These are phyloP conservation scores for Mycena haematopus DNA, from an alignment of 768 basidiomycete species.

Conservation along the genomic window DNA sequence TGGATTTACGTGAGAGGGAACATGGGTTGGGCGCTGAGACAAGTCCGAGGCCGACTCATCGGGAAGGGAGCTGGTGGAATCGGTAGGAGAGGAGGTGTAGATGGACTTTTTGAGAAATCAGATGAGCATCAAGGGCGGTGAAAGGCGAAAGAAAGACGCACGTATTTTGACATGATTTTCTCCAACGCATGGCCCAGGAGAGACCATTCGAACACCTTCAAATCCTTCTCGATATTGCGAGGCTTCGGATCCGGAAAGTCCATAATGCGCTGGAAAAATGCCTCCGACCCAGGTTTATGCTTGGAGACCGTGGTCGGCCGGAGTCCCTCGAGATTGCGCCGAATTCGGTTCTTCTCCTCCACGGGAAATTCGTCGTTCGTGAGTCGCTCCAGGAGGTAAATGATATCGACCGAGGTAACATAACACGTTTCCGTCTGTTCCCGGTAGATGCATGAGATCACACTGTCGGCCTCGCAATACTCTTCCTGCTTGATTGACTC, in stretches of 20 bases:
- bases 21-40: conserved; percentile 37
- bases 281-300: conserved; percentile 75
- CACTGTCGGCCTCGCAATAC: conserved; percentile 75
- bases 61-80: conserved; percentile 41
- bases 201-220: conserved; percentile 86
- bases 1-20: conserved; percentile 23
- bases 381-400: conserved; percentile 84
- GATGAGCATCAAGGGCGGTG: neutral
- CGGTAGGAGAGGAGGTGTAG: conserved; percentile 47
- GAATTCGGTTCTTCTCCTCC: conserved; percentile 96
- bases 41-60: conserved; percentile 37
- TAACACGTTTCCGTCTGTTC: conserved; percentile 79
- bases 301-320: conserved; percentile 91
- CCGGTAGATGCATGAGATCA: conserved; percentile 95
- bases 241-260: conserved; percentile 93
- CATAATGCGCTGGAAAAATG: conserved; percentile 97
- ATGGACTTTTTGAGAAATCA: conserved; percentile 46
- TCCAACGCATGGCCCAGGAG: conserved; percentile 73
- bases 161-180: conserved; percentile 87
- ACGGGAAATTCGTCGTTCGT: conserved; percentile 84
- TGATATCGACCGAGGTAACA: conserved; percentile 95
- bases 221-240: conserved; percentile 95
- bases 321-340: conserved; percentile 93
- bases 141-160: conserved; percentile 43
- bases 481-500: conserved; percentile 76